Base-by-base conservation (phyloP, 2,329 filamentous ascomycete genomes). In the Microdochium trichocladiopsis region DNA sequence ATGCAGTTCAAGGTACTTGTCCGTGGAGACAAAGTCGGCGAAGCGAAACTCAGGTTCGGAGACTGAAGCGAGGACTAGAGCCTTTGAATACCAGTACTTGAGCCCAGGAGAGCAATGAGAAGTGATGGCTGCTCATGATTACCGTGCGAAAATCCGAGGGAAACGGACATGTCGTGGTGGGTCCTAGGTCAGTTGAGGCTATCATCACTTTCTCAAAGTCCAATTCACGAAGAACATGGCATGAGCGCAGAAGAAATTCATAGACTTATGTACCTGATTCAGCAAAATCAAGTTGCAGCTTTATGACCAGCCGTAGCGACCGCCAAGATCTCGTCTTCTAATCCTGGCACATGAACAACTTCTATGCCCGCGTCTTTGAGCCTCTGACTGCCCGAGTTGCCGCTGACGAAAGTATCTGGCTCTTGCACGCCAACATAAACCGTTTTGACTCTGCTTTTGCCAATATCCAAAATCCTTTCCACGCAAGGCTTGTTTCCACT, bases 401-500 rank as follows among this genome's bases (percentile, higher is more conserved):
- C 79, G 5, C 83, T 84, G 18, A 97, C 90, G 70, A 97, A 99
- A 28, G 83, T 96, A 61, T 88, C 87, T 0, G 94, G 94, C 71
- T 99, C 94, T 60, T 85, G 79, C 0, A 96, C 88, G 0, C 94
- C 94, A 25, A 95, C 84, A 60, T 93, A 95, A 4, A 99, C 90
- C 48, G 82, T 87, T 55, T 77, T 79, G 52, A 96, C 87, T 43
- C 78, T 82, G 1, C 69, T 71, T 12, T 14, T 25, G 23, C 73
- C 74, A 21, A 87, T 74, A 8, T 73, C 73, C 41, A 95, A 70
- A 23, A 99, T 88, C 51, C 93, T 77, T 60, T 96, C 83, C 8
- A 90, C 87, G 62, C 94, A 95, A 0, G 88, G 78, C 51, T 82
- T 61, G 62, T 92, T 91, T 3, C 88, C 88, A 61, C 85, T 90